These are phyloP conservation scores for Penicillium brevicompactum DNA, from an alignment of 2,329 filamentous ascomycete species.

Conservation along the genomic window DNA sequence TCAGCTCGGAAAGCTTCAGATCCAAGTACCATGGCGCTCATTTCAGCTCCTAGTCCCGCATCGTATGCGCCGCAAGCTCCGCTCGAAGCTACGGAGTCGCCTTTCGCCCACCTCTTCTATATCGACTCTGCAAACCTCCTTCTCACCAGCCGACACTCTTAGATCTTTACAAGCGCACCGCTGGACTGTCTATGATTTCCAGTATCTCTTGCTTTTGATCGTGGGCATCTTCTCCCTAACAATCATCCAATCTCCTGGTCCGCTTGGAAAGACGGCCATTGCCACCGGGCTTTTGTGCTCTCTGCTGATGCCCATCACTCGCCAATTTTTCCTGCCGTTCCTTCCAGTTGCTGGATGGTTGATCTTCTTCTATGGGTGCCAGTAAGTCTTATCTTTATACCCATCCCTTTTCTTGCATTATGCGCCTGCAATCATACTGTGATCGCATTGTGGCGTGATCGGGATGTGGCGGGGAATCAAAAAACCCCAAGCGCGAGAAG, in stretches of 20 bases:
- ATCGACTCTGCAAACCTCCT: slow-evolving; percentile 76
- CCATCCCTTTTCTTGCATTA: background rate
- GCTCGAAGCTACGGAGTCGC: slow-evolving; percentile 68
- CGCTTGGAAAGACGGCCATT: slow-evolving; percentile 73
- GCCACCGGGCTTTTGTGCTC: slow-evolving; percentile 68
- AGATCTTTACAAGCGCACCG: slow-evolving; percentile 73
- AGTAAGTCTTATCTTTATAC: slow-evolving; percentile 61
- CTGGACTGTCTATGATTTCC: slow-evolving; percentile 81
- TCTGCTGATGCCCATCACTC: slow-evolving; percentile 77
- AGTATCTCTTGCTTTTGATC: slow-evolving; percentile 75
- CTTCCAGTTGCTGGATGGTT: slow-evolving; percentile 84
- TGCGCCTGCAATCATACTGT: background rate
- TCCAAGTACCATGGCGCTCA: slow-evolving; percentile 53
- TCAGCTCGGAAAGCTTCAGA: slow-evolving; percentile 48
- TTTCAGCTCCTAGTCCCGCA: slow-evolving; percentile 59
- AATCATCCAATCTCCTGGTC: slow-evolving; percentile 77
- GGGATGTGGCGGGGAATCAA: background rate
- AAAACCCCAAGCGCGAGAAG: slow-evolving; percentile 3
- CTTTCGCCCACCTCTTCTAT: slow-evolving; percentile 72
- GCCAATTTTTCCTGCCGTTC: slow-evolving; percentile 89
- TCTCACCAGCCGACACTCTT: slow-evolving; percentile 77
- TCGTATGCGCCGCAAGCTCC: slow-evolving; percentile 66
- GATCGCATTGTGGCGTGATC: background rate
- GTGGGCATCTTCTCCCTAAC: slow-evolving; percentile 80
- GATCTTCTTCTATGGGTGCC: slow-evolving; percentile 87